Evolutionary conservation across 2,329 filamentous ascomycete species (phyloP).

Genomic region (Hawksworthiomyces lignivorus): DNA sequence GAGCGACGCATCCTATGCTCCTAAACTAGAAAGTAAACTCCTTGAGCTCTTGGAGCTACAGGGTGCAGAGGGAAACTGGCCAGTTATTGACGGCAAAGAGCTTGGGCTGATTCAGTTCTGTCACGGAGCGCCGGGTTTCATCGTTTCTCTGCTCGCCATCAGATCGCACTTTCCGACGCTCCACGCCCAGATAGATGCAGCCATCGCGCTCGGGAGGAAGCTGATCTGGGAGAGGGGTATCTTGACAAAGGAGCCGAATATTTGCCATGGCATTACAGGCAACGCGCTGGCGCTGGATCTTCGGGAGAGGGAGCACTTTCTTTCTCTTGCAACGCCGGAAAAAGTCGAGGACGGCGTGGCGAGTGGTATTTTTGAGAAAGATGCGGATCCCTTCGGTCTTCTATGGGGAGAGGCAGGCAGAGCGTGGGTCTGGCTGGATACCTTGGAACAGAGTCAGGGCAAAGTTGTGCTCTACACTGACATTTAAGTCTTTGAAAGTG

Average conservation of each 20-base stretch:
- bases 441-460: conserved; percentile 13
- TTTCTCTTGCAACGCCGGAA: conserved; percentile 46
- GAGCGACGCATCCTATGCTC: conserved; percentile 46
- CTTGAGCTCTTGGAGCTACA: conserved; percentile 38
- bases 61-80: conserved; percentile 20
- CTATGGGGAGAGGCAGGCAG: conserved; percentile 14
- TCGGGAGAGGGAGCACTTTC: conserved; percentile 38
- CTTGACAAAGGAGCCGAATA: conserved; percentile 51
- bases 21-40: conserved; percentile 44
- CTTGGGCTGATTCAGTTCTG: conserved; percentile 48
- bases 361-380: conserved; percentile 19
- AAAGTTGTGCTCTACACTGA: conserved; percentile 20
- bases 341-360: conserved; percentile 36
- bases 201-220: conserved; percentile 38
- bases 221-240: conserved; percentile 46
- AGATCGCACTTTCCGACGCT: conserved; percentile 42
- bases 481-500: too few relatives aligned
- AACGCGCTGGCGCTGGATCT: conserved; percentile 36
- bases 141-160: conserved; percentile 46
- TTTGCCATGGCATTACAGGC: conserved; percentile 53
- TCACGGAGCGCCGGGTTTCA: conserved; percentile 51
- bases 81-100: conserved; percentile 14
- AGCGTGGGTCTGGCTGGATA: conserved; percentile 21
- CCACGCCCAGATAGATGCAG: conserved; percentile 38
- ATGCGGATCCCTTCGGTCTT: conserved; percentile 19